phyloP scores from a whole-genome alignment of 2,329 filamentous ascomycete genomes.

The Purpureocillium lavendulum region DNA sequence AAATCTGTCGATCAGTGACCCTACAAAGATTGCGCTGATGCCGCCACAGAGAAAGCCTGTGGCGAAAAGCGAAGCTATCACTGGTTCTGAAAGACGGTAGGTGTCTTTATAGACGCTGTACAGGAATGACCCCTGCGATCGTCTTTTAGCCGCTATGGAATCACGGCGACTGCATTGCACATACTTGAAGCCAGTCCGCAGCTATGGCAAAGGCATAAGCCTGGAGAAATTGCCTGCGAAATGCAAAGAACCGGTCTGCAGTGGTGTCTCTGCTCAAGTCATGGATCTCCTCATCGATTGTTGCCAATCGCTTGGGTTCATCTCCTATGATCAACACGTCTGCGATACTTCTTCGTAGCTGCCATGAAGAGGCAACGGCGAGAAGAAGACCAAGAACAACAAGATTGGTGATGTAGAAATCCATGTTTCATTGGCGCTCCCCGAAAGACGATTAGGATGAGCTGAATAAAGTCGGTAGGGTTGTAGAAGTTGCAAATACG shows the following conservation, averaged over 20 bases:
- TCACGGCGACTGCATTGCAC: background rate
- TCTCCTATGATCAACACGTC: no score
- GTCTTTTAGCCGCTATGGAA: background rate
- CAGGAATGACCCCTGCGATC: conserved; percentile 32
- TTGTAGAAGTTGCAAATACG: no score
- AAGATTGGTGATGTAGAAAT: background rate
- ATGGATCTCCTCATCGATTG: background rate
- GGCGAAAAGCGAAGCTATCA: conserved; percentile 34
- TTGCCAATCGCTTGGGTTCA: background rate
- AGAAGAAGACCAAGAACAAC: background rate
- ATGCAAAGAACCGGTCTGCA: background rate
- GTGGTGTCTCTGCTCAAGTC: background rate
- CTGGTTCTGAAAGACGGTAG: conserved; percentile 31
- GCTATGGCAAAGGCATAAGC: conserved; percentile 19
- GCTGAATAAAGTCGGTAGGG: no score
- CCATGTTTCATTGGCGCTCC: no score
- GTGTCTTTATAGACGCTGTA: conserved; percentile 45
- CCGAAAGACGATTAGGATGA: no score
- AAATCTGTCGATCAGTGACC: conserved; percentile 29
- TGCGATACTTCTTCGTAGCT: background rate
- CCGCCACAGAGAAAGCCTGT: conserved; percentile 39
- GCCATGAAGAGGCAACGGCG: background rate
- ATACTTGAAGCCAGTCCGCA: conserved; percentile 22
- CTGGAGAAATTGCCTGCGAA: conserved; percentile 1
- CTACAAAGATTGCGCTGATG: conserved; percentile 32